These are phyloP conservation scores for Solanum pimpinellifolium DNA, from an alignment of 257 asterid species.

Conservation along the genomic window DNA sequence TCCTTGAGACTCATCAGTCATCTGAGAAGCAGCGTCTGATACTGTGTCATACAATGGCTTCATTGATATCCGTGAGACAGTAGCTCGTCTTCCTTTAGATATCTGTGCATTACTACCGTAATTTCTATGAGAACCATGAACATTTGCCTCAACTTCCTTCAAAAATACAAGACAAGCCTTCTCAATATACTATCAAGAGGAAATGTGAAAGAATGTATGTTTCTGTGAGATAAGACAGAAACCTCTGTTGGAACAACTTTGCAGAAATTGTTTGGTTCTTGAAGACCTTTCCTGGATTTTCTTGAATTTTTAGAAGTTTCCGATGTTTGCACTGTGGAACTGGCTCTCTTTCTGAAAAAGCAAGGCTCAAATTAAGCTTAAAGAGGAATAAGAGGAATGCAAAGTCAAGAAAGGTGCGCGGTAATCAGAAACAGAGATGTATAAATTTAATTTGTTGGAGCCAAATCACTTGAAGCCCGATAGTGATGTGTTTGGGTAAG, in stretches of 20 bases:
- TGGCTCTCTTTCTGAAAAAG: slow-evolving; percentile 46
- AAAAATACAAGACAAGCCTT: neutral
- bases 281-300: slow-evolving; percentile 38
- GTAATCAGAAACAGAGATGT: neutral
- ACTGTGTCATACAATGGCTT: slow-evolving; percentile 47
- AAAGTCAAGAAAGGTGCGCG: neutral
- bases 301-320: slow-evolving; percentile 42
- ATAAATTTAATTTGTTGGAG: neutral
- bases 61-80: slow-evolving; percentile 27
- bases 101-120: slow-evolving; percentile 2
- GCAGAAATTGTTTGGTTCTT: slow-evolving; percentile 41
- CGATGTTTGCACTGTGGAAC: slow-evolving; percentile 16
- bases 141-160: slow-evolving; percentile 38
- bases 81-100: slow-evolving; percentile 31
- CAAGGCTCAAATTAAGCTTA: neutral
- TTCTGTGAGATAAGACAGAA: neutral
- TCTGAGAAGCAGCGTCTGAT: slow-evolving; percentile 57
- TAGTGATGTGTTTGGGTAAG: neutral
- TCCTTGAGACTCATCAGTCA: slow-evolving; percentile 37
- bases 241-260: slow-evolving; percentile 53
- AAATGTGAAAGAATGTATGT: neutral
- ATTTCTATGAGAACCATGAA: slow-evolving; percentile 23
- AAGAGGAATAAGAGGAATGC: neutral
- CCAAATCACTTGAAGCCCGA: neutral
- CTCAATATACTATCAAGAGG: neutral